Percentiles rank a stretch among this genome's conserved stretches.
phyloP scores from a whole-genome alignment of 2,329 filamentous ascomycete species.

The Arthrobotrys entomopaga region DNA sequence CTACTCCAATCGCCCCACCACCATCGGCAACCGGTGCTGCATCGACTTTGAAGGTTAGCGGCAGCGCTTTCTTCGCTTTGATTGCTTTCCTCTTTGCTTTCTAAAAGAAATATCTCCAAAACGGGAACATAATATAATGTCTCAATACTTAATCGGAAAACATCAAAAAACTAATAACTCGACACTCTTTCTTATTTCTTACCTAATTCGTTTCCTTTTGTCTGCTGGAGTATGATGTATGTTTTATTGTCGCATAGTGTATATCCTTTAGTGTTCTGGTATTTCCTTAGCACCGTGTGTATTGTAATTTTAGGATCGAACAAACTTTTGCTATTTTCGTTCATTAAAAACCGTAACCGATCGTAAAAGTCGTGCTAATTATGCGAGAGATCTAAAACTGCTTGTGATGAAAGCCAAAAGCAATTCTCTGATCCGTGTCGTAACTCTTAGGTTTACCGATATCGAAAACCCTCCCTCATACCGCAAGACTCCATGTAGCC shows the following conservation, averaged over 20 bases:
- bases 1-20: not conserved
- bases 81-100: constrained; percentile 6
- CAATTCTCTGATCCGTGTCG: too few relatives aligned
- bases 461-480: not conserved
- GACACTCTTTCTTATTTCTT: not conserved
- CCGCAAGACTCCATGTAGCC: not conserved
- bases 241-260: not conserved
- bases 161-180: not conserved
- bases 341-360: not conserved
- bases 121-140: not conserved
- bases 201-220: not conserved
- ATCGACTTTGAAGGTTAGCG: constrained; percentile 2
- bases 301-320: constrained; percentile 2
- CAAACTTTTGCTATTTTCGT: not conserved
- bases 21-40: not conserved
- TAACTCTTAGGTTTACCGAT: not conserved
- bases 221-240: not conserved
- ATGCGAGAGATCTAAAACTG: too few relatives aligned
- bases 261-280: not conserved
- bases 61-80: constrained; percentile 3
- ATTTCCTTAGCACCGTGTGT: not conserved
- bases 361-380: too few relatives aligned
- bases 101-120: not conserved
- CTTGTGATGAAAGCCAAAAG: too few relatives aligned
- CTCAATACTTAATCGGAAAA: not conserved